These are phyloP conservation scores for Globisporangium orthogonon DNA, from an alignment of 352 stramenopile species.

Conservation along the genomic window DNA sequence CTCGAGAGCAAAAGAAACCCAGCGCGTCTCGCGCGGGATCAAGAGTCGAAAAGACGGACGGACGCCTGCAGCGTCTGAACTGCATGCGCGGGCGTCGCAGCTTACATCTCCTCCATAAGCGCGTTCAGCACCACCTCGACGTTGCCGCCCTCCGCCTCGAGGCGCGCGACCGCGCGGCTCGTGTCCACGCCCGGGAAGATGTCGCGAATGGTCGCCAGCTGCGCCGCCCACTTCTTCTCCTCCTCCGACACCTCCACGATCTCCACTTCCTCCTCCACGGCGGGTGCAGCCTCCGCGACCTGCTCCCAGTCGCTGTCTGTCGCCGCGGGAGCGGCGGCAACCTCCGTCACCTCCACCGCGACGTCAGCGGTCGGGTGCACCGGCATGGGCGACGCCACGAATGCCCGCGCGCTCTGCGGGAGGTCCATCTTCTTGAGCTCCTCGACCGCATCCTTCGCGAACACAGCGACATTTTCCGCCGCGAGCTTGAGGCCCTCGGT, in stretches of 20 bases:
- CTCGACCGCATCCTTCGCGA: conserved; percentile 62
- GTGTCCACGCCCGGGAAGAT: conserved; percentile 64
- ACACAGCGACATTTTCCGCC: conserved; percentile 30
- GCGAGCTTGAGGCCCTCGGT: conserved; percentile 7
- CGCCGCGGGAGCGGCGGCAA: conserved; percentile 9
- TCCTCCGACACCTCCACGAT: conserved; percentile 41
- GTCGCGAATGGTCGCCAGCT: conserved; percentile 68
- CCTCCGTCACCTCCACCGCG: conserved; percentile 7
- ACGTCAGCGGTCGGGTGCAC: conserved; percentile 17
- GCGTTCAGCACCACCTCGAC: conserved; percentile 77
- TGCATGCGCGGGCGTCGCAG: not conserved
- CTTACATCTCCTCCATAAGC: conserved; percentile 77
- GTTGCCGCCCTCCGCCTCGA: conserved; percentile 80
- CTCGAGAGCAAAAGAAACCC: too few relatives aligned
- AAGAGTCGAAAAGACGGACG: too few relatives aligned
- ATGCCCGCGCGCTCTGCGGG: conserved; percentile 1
- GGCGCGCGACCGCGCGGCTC: conserved; percentile 37
- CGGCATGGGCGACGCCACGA: conserved; percentile 3
- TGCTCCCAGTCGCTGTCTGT: conserved; percentile 70
- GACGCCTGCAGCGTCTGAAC: too few relatives aligned
- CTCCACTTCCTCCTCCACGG: conserved; percentile 33
- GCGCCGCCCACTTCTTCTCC: conserved; percentile 71
- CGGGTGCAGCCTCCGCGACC: conserved; percentile 13
- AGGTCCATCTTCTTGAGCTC: conserved; percentile 57
- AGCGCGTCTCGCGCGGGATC: too few relatives aligned